Base-by-base conservation (phyloP, 177 flowering plant species). In the Vitis hybrid region DNA sequence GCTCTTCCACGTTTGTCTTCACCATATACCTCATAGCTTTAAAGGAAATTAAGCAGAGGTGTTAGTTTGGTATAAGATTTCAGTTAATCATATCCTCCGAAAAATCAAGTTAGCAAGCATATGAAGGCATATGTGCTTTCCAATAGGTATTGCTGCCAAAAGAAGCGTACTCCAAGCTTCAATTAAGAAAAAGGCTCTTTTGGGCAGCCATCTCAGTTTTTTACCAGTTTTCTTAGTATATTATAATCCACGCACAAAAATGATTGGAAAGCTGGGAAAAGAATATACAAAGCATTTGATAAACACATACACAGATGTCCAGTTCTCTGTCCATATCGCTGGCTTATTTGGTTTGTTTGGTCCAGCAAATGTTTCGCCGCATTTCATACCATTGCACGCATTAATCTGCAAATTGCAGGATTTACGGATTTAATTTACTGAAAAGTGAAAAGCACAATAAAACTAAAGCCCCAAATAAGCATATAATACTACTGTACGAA, bases 301-400 rank as follows among this genome's bases (percentile, higher is more conserved):
- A 39, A 39, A 7, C 45, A 78, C 91, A 13, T 83, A 93, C 98
- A 65, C 70, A 21, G 84, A 77, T 52, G 97, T 91, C 97, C 98
- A 95, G 69, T 93, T 88, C 75, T 95, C 99, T 13, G 98, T 91
- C 99, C 99, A 95, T 13, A 95, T 60, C 5, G 92, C 63, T 56
- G 99, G 99, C 76, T 95, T 95, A 51, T 82, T 83, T 7, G 90
- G 91, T 50, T 90, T 83, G 67, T 95, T 95, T 2, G 99, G 99
- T 9, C 99, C 99, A 10, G 70, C 72, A 78, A 90, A 95, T 68
- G 93, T 89, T 58, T 85, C 87, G 26, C 93, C 98, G 73, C 98
- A 96, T 51, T 62, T 66, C 85, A 76, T 58, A 19, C 99, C 98
- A 72, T 93, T 96, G 86, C 99, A 95, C 11, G 97, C 21, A 75